phyloP scores from a whole-genome alignment of 345 rosid species.

The Hirschfeldia incana region DNA sequence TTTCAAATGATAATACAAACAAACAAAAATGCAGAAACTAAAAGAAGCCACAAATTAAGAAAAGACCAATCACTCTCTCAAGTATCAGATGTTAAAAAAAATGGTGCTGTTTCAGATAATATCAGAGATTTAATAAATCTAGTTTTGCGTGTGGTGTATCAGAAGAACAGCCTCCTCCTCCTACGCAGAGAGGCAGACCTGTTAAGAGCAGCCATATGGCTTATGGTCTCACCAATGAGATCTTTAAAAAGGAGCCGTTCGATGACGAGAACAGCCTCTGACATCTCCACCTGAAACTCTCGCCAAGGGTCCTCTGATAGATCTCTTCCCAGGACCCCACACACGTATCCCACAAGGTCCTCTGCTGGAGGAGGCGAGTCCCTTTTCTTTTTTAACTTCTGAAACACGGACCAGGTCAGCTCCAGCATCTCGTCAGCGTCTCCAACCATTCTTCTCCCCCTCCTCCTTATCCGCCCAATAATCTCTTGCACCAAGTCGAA shows the following conservation, averaged over 20 bases:
- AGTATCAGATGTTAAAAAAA: not conserved
- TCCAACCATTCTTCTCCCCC: conserved; percentile 48
- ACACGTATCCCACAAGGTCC: conserved; percentile 59
- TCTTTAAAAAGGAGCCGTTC: conserved; percentile 86
- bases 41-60: not conserved
- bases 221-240: conserved; percentile 76
- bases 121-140: conserved; percentile 3
- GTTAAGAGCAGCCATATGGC: conserved; percentile 52
- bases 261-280: conserved; percentile 71
- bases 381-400: conserved; percentile 53
- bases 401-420: conserved; percentile 70
- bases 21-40: not conserved
- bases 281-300: conserved; percentile 62
- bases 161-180: conserved; percentile 71
- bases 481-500: conserved; percentile 74
- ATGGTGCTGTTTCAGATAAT: not conserved
- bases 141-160: conserved; percentile 14
- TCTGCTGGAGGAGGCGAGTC: conserved; percentile 1
- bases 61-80: conserved; percentile 17
- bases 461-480: conserved; percentile 46
- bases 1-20: conserved; percentile 11
- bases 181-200: conserved; percentile 36
- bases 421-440: conserved; percentile 47
- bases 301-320: conserved; percentile 75
- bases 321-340: conserved; percentile 75